Evolutionary conservation across 2,329 filamentous ascomycete species (phyloP).

Genomic region (Sporothrix brunneoviolacea): DNA sequence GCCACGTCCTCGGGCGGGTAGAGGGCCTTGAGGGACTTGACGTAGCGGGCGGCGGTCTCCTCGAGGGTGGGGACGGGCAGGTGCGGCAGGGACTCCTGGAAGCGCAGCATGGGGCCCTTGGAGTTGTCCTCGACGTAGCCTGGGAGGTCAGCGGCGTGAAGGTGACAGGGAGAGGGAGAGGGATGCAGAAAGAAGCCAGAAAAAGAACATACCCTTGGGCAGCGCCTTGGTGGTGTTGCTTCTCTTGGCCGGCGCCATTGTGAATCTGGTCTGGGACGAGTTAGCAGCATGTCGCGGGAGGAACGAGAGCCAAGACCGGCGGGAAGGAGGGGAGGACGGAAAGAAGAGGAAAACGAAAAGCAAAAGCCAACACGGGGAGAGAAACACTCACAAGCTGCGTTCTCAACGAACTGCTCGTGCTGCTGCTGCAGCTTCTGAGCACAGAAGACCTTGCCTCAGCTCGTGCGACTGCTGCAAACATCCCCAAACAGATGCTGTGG

Average conservation of each 20-base stretch:
- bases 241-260: constrained; percentile 49
- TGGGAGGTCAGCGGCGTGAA: constrained; percentile 26
- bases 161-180: neutral
- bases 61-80: constrained; percentile 76
- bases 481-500: too few relatives aligned
- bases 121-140: constrained; percentile 74
- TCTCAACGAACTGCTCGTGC: constrained; percentile 15
- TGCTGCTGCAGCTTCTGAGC: constrained; percentile 22
- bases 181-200: constrained; percentile 25
- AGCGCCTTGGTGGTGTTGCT: constrained; percentile 45
- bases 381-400: constrained; percentile 13
- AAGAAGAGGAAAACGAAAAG: neutral
- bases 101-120: constrained; percentile 76
- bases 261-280: constrained; percentile 18
- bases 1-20: constrained; percentile 63
- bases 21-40: constrained; percentile 72
- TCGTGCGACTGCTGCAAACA: constrained; percentile 31
- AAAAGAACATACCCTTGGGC: constrained; percentile 16
- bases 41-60: constrained; percentile 72
- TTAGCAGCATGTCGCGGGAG: neutral
- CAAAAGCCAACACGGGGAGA: neutral
- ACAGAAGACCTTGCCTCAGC: constrained; percentile 31
- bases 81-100: constrained; percentile 75
- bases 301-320: too few relatives aligned
- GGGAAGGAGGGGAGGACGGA: too few relatives aligned